Base-by-base conservation (phyloP, 129 eudicot genomes). In the Helianthus tuberosus region DNA sequence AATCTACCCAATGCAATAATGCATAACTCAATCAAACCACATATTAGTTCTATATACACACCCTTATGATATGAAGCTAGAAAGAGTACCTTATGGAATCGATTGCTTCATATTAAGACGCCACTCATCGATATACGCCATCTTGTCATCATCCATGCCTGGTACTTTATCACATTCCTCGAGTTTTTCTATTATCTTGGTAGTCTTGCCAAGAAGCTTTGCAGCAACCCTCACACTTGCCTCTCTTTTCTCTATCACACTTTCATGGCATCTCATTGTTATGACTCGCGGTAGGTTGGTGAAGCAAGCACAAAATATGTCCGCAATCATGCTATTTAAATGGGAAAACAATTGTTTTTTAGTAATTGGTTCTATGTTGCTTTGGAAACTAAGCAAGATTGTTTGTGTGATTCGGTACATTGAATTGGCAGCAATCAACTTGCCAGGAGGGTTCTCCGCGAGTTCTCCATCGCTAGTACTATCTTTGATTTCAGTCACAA, bases 351-450 rank as follows among this genome's bases (percentile, higher is more conserved):
- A 11, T 5, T 32, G 27, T 16, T 55, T 51, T 5, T 55, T 17
- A 3, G 47, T 64, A 6, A 64, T 25, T 5, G 27, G 47, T 32
- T 66, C 55, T 3, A 6, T 44, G 39, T 64, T 55, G 44, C 23
- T 41, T 16, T 64, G 23, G 41, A 46, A 11, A 3, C 14, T 32
- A 35, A 50, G 48, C 68, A 84, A 9, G 9, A 84, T 51, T 44
- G 82, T 80, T 72, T 62, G 61, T 12, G 80, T 39, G 16, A 77
- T 77, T 65, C 85, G 71, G 64, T 85, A 72, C 86, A 85, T 82
- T 14, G 84, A 78, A 58, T 85, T 85, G 43, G 83, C 83, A 44
- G 72, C 85, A 47, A 80, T n/a, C 54, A 82, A 58, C 25, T 46
- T 48, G 20, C 52, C 6, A 20, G 44, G 50, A 49, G 79, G 59